Evolutionary conservation across 768 basidiomycete species (phyloP).

Genomic region (Lactarius indigo): DNA sequence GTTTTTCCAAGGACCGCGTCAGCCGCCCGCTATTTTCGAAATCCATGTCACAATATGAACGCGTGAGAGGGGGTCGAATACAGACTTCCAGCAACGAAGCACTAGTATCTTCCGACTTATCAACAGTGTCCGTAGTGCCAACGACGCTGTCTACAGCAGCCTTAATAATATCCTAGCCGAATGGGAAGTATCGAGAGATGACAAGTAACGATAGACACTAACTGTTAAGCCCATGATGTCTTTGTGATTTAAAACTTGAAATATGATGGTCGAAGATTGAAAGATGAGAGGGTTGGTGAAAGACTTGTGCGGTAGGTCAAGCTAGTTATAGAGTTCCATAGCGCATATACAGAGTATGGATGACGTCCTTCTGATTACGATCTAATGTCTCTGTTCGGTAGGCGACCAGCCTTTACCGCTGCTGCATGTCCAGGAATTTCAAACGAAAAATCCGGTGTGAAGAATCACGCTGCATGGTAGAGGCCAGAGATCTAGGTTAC

Average conservation of each 20-base stretch:
- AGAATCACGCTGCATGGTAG: neutral
- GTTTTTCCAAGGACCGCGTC: slow-evolving; percentile 4
- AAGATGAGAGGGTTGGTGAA: neutral
- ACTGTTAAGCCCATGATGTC: slow-evolving; percentile 4
- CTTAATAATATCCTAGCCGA: neutral
- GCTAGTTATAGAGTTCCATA: slow-evolving; percentile 7
- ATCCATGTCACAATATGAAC: neutral
- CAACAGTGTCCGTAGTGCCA: neutral
- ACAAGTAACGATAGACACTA: neutral
- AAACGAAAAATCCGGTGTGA: neutral
- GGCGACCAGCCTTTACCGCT: neutral
- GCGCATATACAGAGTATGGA: neutral
- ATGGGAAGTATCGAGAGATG: neutral
- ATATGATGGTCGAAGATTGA: neutral
- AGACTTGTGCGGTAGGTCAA: neutral
- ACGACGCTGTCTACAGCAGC: neutral
- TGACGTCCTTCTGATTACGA: neutral
- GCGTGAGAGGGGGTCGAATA: neutral
- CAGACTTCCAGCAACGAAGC: neutral
- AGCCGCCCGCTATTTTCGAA: neutral
- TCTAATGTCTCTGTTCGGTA: neutral
- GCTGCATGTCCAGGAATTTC: neutral
- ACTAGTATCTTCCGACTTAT: neutral
- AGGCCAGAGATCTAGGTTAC: neutral
- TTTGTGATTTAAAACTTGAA: neutral